These are phyloP conservation scores for Fusarium sororula DNA, from an alignment of 2,329 filamentous ascomycete species.

Conservation along the genomic window DNA sequence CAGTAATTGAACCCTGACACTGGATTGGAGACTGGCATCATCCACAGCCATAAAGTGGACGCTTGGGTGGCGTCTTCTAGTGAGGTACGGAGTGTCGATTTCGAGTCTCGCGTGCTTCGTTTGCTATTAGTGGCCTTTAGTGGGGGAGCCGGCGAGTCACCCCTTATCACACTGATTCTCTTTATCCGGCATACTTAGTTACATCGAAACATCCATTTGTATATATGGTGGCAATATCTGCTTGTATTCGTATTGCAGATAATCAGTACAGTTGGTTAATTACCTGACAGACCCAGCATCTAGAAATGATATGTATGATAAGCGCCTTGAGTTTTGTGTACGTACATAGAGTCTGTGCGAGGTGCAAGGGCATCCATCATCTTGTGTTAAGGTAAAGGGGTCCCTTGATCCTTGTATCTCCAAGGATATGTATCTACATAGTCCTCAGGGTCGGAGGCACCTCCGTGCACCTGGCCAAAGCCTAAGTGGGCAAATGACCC, in stretches of 20 bases:
- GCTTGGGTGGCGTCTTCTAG: constrained; percentile 28
- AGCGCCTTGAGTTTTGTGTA: constrained; percentile 3
- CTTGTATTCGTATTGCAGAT: background rate
- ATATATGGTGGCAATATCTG: background rate
- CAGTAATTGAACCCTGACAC: background rate
- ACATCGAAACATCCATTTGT: background rate
- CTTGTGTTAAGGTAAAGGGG: constrained; percentile 17
- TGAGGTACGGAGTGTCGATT: constrained; percentile 23
- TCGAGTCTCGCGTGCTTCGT: constrained; percentile 18
- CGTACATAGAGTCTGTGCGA: background rate
- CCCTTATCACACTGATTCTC: constrained; percentile 22
- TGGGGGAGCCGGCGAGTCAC: constrained; percentile 12
- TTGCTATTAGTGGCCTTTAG: constrained; percentile 29
- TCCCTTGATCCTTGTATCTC: constrained; percentile 21
- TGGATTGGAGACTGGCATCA: background rate
- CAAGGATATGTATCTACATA: background rate
- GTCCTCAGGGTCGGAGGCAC: constrained; percentile 6
- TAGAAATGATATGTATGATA: background rate
- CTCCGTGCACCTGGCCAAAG: background rate
- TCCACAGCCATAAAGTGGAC: constrained; percentile 24
- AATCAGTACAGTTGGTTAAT: background rate
- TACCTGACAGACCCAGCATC: background rate
- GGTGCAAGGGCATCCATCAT: background rate
- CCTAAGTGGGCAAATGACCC: constrained; percentile 16
- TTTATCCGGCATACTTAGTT: background rate